Conservation (phyloP, 257 asterid species). For the Lithospermum erythrorhizon region DNA sequence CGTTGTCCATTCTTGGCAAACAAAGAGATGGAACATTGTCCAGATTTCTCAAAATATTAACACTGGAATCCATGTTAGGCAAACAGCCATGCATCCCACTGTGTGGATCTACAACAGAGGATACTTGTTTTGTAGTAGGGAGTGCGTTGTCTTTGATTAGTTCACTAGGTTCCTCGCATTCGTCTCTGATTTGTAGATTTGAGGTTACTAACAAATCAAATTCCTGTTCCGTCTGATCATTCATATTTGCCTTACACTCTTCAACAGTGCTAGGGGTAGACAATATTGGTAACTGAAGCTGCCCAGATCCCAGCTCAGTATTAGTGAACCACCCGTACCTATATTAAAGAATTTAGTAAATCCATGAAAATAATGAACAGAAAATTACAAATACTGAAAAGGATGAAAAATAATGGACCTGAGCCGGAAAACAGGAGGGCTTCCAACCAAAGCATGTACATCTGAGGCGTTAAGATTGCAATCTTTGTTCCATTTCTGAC, state of each 20-base stretch:
- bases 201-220: conserved; percentile 13
- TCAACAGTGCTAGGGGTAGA: conserved; percentile 5
- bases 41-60: conserved; percentile 18
- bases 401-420: conserved; percentile 32
- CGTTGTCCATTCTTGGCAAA: conserved; percentile 23
- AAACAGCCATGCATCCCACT: conserved; percentile 15
- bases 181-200: background rate
- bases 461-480: conserved; percentile 79
- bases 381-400: background rate
- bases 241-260: conserved; percentile 21
- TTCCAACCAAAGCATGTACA: conserved; percentile 58
- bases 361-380: background rate
- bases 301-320: conserved; percentile 39
- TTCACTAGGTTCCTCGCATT: conserved; percentile 17
- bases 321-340: conserved; percentile 94
- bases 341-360: conserved; percentile 20
- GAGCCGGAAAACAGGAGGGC: conserved; percentile 83
- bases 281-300: conserved; percentile 34
- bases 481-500: conserved; percentile 80
- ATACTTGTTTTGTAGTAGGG: conserved; percentile 19
- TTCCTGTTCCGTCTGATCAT: conserved; percentile 21
- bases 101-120: conserved; percentile 25
- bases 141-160: conserved; percentile 18
- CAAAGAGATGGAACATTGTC: conserved; percentile 20
- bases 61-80: conserved; percentile 19